Evolutionary conservation across 1,284 basidiomycete genomes (phyloP).

Genomic region (Ganoderma meredithae): DNA sequence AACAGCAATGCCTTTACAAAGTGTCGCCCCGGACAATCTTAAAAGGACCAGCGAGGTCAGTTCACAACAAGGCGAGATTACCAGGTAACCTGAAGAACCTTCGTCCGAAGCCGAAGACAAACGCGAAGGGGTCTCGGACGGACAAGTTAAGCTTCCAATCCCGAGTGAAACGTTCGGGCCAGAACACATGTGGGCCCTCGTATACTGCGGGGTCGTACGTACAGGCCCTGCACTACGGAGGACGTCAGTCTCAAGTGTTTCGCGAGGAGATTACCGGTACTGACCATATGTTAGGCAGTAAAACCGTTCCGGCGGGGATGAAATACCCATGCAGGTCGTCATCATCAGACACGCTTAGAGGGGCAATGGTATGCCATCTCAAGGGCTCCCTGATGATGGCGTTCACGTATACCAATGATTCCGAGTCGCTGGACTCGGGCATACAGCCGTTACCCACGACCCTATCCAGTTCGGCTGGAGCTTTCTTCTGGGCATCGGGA

Average conservation of each 20-base stretch:
- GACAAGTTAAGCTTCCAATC: background rate
- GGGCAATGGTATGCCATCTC: no score
- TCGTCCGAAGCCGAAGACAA: background rate
- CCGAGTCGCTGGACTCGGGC: background rate
- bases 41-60: background rate
- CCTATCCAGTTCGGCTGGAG: background rate
- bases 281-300: background rate
- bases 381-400: background rate
- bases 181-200: background rate
- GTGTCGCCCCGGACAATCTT: constrained; percentile 45
- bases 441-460: background rate
- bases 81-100: background rate
- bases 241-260: background rate
- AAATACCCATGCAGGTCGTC: background rate
- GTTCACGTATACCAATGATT: background rate
- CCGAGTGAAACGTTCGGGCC: background rate
- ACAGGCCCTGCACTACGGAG: background rate
- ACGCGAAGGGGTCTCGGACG: background rate
- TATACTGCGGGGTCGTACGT: background rate
- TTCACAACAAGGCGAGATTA: background rate
- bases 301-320: background rate
- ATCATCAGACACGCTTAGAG: background rate
- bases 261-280: background rate
- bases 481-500: background rate
- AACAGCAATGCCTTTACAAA: constrained; percentile 19